Conservation (phyloP, 108 stramenopile genomes). For the Ochromonas danica region DNA sequence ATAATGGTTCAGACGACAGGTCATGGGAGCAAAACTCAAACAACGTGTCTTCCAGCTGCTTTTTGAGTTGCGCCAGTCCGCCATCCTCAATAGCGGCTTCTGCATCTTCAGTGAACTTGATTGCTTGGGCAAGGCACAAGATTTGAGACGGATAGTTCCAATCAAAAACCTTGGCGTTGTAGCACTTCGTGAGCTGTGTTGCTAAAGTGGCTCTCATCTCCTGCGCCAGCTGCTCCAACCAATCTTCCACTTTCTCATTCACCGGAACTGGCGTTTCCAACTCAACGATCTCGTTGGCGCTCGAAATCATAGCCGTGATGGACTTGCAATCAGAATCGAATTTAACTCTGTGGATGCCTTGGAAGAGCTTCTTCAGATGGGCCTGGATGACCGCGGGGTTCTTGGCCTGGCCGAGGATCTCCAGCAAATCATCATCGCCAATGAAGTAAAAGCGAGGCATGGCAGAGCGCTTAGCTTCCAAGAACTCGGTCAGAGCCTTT, state of each 20-base stretch:
- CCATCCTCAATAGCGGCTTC: constrained; percentile 52
- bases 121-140: constrained; percentile 56
- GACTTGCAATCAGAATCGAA: constrained; percentile 50
- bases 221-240: constrained; percentile 57
- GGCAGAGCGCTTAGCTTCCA: constrained; percentile 60
- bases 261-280: constrained; percentile 55
- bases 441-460: constrained; percentile 71
- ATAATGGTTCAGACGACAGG: constrained; percentile 53
- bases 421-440: constrained; percentile 67
- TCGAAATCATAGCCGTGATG: constrained; percentile 50
- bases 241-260: constrained; percentile 58
- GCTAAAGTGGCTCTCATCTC: constrained; percentile 60
- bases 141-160: constrained; percentile 53
- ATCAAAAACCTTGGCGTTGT: constrained; percentile 33
- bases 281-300: constrained; percentile 52
- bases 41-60: constrained; percentile 38
- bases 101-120: constrained; percentile 57
- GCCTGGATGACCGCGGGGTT: constrained; percentile 62
- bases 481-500: constrained; percentile 62
- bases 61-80: constrained; percentile 37
- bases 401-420: constrained; percentile 64
- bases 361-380: constrained; percentile 69
- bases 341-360: constrained; percentile 58
- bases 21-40: constrained; percentile 58
- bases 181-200: constrained; percentile 46